Base-by-base conservation (phyloP, 2,329 filamentous ascomycete genomes). In the Xylariaceae sp. region DNA sequence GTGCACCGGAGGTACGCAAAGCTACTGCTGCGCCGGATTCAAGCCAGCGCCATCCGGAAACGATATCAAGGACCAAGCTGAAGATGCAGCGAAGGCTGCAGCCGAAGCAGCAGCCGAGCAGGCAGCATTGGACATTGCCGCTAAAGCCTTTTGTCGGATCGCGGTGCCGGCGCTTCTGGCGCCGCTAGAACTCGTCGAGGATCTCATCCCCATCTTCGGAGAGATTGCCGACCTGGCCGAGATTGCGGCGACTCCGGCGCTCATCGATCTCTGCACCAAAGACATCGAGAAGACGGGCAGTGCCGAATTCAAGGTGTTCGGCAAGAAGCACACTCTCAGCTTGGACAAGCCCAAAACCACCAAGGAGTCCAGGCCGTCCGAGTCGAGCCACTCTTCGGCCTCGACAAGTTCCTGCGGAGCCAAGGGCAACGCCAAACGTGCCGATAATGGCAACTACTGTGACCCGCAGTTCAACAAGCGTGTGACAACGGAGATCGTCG, bases 211-310 rank as follows among this genome's bases (percentile, higher is more conserved):
- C 1, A 61, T 67, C 20, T 13, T 66, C 45, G 54, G 55, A 16
- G 24, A 46, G 15, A 50, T 58, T 16, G 3, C 29, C 2, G 44
- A 46, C 16, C 44, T 27, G 7, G 53, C 45, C n/a, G 45, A 53
- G 23, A 41, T 56, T 2, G 57, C 53, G 0, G 57, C 57, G 4
- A 59, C 48, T 0, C 57, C 57, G 11, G 70, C 66, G 2, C 51
- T 73, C 9, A 67, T 68, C 18, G 33, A 67, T 8, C 44, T 61
- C 6, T 72, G 67, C 33, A 58, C 60, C 23, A 70, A 73, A 40
- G 69, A 61, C 4, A 63, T 72, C 10, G 70, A 64, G 43, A 72
- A 73, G 49, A 65, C 58, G 35, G 69, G 70, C 16, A 67, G 69
- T 41, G 43, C 57, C 18, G 48, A 32, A 20, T 51, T 51, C 40